Evolutionary conservation across 164 flowering plant genomes (phyloP), one percentile per base, ranked within the genome.

Genomic region (Sextonia rubra): DNA sequence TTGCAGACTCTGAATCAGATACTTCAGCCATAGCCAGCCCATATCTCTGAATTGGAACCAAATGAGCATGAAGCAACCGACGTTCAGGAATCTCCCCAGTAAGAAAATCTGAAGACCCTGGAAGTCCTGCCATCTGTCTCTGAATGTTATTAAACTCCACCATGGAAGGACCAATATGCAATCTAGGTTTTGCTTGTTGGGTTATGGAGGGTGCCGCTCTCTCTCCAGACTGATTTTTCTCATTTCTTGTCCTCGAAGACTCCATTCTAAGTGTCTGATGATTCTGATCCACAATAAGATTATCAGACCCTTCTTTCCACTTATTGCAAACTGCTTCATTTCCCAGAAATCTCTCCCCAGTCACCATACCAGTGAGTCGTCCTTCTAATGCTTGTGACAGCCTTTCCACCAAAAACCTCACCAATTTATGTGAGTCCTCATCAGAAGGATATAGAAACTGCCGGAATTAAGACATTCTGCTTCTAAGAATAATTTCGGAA

Each of bases 401-500:
- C 85, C 75, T 87, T 80, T 85, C 89, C 73, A 88, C 88, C 80
- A 91, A 83, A 79, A 90, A 93, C 66, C 94, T 84, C 65, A 89
- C 80, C 83, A 91, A 70, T 80, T 87, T 90, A 73, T 82, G 84
- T 62, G 79, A 74, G 82, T 90, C 92, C 75, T 90, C 98, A 81
- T 91, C 91, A 69, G 94, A 89, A 71, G 94, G 98, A 82, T 89
- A 86, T 73, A 93, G 84, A 79, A 93, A 86, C 98, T 90, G 92
- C 87, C 87, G 78, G 73, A 87, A 87, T 86, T 88, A 90, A 90
- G 80, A 88, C 80, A 89, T 74, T 85, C 86, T 83, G 83, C 81
- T 75, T 85, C 71, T 84, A 78, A 84, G 83, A 75, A 85, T 78
- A 78, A 81, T 77, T 84, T 75, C 71, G 80, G 70, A 71, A 71